Base-by-base conservation (phyloP, 176 grass and related monocot species). In the Carex pumila region DNA sequence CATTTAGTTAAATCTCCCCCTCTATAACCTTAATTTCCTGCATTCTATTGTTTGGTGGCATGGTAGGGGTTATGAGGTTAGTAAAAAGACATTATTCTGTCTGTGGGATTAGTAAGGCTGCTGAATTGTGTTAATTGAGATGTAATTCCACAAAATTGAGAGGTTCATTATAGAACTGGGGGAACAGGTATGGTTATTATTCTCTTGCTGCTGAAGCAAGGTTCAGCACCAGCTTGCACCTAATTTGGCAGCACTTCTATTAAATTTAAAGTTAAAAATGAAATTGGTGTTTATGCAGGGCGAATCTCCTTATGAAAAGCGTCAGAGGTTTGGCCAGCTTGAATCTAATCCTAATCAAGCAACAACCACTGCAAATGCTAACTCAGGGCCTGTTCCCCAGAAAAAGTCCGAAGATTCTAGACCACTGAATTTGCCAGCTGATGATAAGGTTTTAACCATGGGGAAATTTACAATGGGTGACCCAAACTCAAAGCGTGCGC, bases 271-370 rank as follows among this genome's bases (percentile, higher is more conserved):
- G 34, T 58, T 68, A 47, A 32, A 47, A 54, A 3, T 66, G 10
- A 30, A 66, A 17, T 18, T 4, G 25, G 11, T 19, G 29, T 88
- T 43, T 65, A 82, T 66, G 79, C 81, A 99, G 97, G 90, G 90
- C 61, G 93, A 99, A 83, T 92, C 97, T 79, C 97, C 97, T 21
- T 87, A 82, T 83, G 97, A 92, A 66, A 99, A 99, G 88, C 90
- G 97, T 6, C 97, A 87, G 84, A 89, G 87, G 85, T 83, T 90
- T 85, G 80, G 82, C 18, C 86, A 34, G 25, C 80, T 83, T 65
- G 76, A 89, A 73, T 53, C 71, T 61, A 84, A 71, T 66, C 80
- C 0, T 43, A 78, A 87, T 58, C 79, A 63, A 85, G 81, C 64
- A 78, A 83, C 85, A 81, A 69, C 52, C 47, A 61, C 63, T 67